Evolutionary conservation across 257 asterid species (phyloP).

Genomic region (Osmanthus fragrans): DNA sequence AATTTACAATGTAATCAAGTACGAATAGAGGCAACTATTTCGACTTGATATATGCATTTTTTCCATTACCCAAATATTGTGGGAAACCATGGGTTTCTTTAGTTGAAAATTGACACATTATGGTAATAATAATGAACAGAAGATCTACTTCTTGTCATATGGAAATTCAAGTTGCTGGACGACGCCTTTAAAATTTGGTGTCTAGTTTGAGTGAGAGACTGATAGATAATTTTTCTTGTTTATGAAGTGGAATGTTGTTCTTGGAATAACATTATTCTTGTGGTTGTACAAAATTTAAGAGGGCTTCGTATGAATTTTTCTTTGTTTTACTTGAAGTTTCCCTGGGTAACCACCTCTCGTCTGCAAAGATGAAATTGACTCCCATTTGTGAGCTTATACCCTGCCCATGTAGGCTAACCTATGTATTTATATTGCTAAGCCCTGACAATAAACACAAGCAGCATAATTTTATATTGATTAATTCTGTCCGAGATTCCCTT

Average conservation of each 20-base stretch:
- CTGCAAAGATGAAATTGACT: not conserved
- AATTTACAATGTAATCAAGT: not conserved
- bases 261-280: not conserved
- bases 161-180: conserved; percentile 4
- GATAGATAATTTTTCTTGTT: not conserved
- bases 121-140: not conserved
- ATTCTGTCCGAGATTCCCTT: not conserved
- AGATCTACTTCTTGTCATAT: conserved; percentile 5
- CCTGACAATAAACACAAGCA: not conserved
- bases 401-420: not conserved
- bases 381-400: not conserved
- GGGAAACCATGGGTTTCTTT: not conserved
- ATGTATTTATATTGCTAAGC: not conserved
- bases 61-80: not conserved
- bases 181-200: not conserved
- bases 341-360: not conserved
- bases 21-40: conserved; percentile 10
- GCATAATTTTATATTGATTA: not conserved
- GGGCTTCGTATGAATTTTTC: not conserved
- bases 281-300: not conserved
- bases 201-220: not conserved
- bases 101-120: not conserved
- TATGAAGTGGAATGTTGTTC: not conserved
- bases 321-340: not conserved
- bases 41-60: not conserved